Base-by-base conservation (phyloP, 75 land plant species). In the Picea sitchensis region DNA sequence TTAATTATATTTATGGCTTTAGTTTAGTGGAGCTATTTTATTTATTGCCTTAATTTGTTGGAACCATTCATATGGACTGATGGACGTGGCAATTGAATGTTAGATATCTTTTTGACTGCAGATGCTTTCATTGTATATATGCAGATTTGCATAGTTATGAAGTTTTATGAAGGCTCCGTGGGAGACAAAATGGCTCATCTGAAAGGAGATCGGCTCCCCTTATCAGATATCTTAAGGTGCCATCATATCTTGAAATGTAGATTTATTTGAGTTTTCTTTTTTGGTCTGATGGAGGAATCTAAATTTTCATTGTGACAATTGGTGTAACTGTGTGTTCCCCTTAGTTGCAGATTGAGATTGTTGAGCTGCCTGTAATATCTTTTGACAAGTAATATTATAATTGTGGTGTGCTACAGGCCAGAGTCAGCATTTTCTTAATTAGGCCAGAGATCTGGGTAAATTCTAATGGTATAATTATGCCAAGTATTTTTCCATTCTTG, bases 131-230 rank as follows among this genome's bases (percentile, higher is more conserved):
- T 63, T 61, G 32, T 41, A 18, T 41, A 18, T 26, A 67, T 65
- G 11, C 83, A 97, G 99, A 68, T 98, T 60, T 95, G 99, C 79
- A 90, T 95, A 34, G 81, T 91, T 21, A 95, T 91, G 92, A 97
- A 95, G 80, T 93, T 91, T 38, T 95, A 90, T 79, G 98, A 97
- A 58, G 92, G 98, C 47, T 97, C 99, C 18, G 63, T 97, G 14
- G 99, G 94, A 62, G 94, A 92, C 80, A 97, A 89, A 78, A 91
- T 97, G 94, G 91, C 91, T 78, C 90, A 77, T 20, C 87, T 85
- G 51, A 84, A 83, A 77, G 98, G 92, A 76, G 93, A 96, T 75
- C 87, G 79, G 51, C 87, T 97, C 76, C 73, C 91, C 36, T 60
- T 93, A 38, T 73, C 81, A 86, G 96, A 95, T 86, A 91, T 89